Evolutionary conservation across 352 stramenopile genomes (phyloP), one percentile per base, ranked within the genome.

Genomic region (Phytophthora pinifolia): DNA sequence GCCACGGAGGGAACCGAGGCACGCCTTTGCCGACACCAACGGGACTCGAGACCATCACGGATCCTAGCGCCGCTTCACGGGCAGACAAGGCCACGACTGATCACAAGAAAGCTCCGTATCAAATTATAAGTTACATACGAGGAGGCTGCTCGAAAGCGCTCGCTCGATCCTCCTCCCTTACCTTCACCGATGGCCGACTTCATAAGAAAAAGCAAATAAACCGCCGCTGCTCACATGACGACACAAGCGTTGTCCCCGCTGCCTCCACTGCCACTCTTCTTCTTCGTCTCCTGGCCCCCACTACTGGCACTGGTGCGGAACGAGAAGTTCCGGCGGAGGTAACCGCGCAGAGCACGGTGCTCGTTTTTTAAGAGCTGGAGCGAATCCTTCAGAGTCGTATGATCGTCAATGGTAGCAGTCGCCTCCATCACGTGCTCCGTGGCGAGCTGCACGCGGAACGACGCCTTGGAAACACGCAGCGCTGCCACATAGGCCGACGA

Each of bases 401-500:
- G 39, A 27, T 79, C 62, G 3, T 82, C 67, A 2, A 59, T 41
- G 15, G 59, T 67, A 29, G 68, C 63, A 33, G 65, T 65, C 27
- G 60, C 59, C 12, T 89, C 78, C 73, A 94, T 89, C n/a, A 91
- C 62, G 14, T 85, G 76, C 44, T 89, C 83, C 7, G 76, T 89
- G 3, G 79, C 79, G 3, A 92, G 56, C 60, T 94, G 82, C 4
- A 94, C 59, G 13, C 85, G 79, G 67, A 92, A 92, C 14, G 85
- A 75, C 8, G 81, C 74, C 58, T 94, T 94, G 9, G 80, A 92
- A 22, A 94, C 79, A 22, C 85, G 79, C 72, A 91, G 76, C 1
- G 85, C 85, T 7, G 85, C 85, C 2, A 92, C 83, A 37, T 94
- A 94, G 9, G 85, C 85, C 1, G 85, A 92, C 6, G 81, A 92